Evolutionary conservation across 306 rosid genomes (phyloP).

Genomic region (Rubus parviflorus): DNA sequence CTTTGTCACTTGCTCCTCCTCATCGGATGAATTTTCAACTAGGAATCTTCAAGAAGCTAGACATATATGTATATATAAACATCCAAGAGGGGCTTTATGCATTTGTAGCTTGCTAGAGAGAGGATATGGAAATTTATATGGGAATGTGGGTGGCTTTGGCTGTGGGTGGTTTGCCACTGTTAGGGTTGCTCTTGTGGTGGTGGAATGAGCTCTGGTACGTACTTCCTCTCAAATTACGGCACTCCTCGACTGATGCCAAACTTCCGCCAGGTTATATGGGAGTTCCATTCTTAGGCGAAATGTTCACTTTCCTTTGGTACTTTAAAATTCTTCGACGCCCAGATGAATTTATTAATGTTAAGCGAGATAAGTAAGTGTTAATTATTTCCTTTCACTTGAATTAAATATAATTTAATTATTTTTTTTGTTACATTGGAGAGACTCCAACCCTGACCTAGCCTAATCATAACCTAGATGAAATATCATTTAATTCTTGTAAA

Average conservation of each 20-base stretch:
- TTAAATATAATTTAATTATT: too few relatives aligned
- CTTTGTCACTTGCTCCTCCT: too few relatives aligned
- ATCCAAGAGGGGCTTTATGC: too few relatives aligned
- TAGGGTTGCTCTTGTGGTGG: constrained; percentile 33
- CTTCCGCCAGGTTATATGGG: constrained; percentile 36
- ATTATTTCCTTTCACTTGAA: too few relatives aligned
- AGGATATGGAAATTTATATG: background rate
- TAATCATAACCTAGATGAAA: too few relatives aligned
- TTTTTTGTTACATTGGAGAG: too few relatives aligned
- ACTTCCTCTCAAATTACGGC: constrained; percentile 7
- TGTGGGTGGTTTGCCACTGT: constrained; percentile 22
- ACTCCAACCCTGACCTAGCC: too few relatives aligned
- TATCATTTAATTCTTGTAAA: too few relatives aligned
- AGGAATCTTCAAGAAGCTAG: too few relatives aligned
- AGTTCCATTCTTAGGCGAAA: constrained; percentile 29
- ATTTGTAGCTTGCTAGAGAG: too few relatives aligned
- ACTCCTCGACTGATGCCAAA: background rate
- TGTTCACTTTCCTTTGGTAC: constrained; percentile 37
- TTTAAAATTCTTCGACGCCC: constrained; percentile 49
- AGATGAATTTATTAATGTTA: constrained; percentile 34
- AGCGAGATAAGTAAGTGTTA: constrained; percentile 36
- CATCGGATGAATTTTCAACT: too few relatives aligned
- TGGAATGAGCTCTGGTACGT: constrained; percentile 37
- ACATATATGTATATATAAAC: too few relatives aligned
- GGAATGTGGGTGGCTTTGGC: constrained; percentile 17